Conservation (phyloP, 2,329 filamentous ascomycete species). For the Epichloe sylvatica region DNA sequence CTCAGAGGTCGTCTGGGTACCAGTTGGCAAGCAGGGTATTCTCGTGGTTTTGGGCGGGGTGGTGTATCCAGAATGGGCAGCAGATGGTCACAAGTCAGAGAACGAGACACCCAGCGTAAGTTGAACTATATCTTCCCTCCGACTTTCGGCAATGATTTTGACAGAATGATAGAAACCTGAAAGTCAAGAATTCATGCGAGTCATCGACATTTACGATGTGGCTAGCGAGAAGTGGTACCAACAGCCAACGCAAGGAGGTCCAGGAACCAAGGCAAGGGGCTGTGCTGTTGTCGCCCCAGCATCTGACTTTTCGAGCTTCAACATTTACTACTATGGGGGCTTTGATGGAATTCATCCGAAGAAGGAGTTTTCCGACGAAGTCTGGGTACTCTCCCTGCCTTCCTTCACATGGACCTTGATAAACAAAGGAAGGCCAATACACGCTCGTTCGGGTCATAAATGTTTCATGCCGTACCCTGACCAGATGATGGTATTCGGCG, state of each 20-base stretch:
- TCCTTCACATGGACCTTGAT: conserved; percentile 64
- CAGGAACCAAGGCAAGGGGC: conserved; percentile 47
- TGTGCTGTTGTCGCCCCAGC: conserved; percentile 65
- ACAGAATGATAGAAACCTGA: conserved; percentile 34
- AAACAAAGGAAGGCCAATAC: conserved; percentile 31
- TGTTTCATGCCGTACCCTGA: conserved; percentile 65
- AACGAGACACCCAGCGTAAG: conserved; percentile 22
- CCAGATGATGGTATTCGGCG: conserved; percentile 68
- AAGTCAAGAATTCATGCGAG: conserved; percentile 56
- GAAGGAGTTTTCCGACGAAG: conserved; percentile 43
- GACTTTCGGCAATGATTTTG: not conserved
- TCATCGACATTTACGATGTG: conserved; percentile 67
- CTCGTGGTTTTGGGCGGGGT: conserved; percentile 68
- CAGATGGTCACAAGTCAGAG: conserved; percentile 12
- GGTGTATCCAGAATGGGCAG: conserved; percentile 39
- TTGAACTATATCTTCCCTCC: not conserved
- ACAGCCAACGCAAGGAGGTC: conserved; percentile 49
- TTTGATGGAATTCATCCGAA: conserved; percentile 39
- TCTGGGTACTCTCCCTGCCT: conserved; percentile 74
- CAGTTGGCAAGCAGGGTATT: conserved; percentile 62
- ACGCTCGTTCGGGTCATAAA: conserved; percentile 55
- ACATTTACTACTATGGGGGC: conserved; percentile 76
- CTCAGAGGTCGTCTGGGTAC: conserved; percentile 59
- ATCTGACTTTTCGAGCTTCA: conserved; percentile 58
- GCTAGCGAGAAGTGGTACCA: conserved; percentile 52